phyloP scores from a whole-genome alignment of 768 basidiomycete genomes.

The Dentipellis fragilis region DNA sequence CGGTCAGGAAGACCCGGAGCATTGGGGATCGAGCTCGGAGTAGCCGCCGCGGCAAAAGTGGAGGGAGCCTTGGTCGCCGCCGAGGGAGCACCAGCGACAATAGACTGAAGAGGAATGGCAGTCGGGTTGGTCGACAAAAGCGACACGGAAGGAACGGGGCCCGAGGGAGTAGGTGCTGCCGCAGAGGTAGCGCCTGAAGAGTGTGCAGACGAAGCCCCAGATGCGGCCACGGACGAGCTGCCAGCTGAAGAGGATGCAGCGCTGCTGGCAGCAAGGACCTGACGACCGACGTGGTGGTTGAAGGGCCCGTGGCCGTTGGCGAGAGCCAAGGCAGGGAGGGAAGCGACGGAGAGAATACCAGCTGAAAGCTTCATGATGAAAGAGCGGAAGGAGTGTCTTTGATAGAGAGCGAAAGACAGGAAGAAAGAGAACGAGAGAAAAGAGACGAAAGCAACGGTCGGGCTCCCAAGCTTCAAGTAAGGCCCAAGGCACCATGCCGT shows the following conservation, averaged over 20 bases:
- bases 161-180: constrained; percentile 5
- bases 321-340: constrained; percentile 31
- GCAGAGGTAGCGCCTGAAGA: background rate
- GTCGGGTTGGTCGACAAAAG: constrained; percentile 47
- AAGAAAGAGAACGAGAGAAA: background rate
- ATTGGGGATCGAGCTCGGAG: constrained; percentile 24
- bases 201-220: background rate
- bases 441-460: too few species aligned
- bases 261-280: constrained; percentile 13
- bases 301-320: constrained; percentile 21
- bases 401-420: background rate
- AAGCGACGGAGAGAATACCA: constrained; percentile 20
- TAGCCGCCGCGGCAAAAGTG: constrained; percentile 39
- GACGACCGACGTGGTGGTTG: constrained; percentile 17
- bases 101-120: constrained; percentile 44
- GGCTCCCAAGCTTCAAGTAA: too few species aligned
- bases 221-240: background rate
- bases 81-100: constrained; percentile 33
- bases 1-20: constrained; percentile 26
- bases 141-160: constrained; percentile 29
- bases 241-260: constrained; percentile 18
- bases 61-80: constrained; percentile 35
- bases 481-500: too few species aligned
- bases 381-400: background rate
- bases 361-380: constrained; percentile 20